Conservation (phyloP, 2,329 filamentous ascomycete species). For the Aspergillaceae sp. region DNA sequence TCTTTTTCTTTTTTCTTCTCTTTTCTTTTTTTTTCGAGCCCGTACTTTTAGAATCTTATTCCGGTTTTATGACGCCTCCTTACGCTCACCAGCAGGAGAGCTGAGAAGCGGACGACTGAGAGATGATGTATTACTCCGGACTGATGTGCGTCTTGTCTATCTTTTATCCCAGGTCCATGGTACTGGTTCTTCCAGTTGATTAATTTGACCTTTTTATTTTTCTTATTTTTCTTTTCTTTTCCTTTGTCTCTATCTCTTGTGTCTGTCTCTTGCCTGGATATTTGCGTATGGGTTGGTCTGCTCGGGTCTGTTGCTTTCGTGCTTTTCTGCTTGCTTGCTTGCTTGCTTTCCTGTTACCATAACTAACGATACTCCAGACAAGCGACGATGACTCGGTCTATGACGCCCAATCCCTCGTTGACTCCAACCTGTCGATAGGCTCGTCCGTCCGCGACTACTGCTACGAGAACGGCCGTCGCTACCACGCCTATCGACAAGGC, state of each 20-base stretch:
- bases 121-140: no score
- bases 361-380: slow-evolving; percentile 12
- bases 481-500: slow-evolving; percentile 36
- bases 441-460: slow-evolving; percentile 32
- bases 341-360: no score
- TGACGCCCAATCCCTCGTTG: slow-evolving; percentile 25
- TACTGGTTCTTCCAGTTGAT: neutral
- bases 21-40: neutral
- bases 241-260: neutral
- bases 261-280: neutral
- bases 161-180: neutral
- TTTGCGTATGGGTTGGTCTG: no score
- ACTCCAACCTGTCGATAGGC: slow-evolving; percentile 33
- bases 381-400: slow-evolving; percentile 28
- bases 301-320: no score
- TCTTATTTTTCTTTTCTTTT: neutral
- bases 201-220: no score
- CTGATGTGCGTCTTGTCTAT: neutral
- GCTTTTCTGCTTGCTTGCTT: no score
- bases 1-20: neutral
- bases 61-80: no score
- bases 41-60: no score
- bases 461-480: slow-evolving; percentile 37
- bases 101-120: no score
- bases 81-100: no score